Evolutionary conservation across 768 basidiomycete species (phyloP).

Genomic region (Lentinula sp.): DNA sequence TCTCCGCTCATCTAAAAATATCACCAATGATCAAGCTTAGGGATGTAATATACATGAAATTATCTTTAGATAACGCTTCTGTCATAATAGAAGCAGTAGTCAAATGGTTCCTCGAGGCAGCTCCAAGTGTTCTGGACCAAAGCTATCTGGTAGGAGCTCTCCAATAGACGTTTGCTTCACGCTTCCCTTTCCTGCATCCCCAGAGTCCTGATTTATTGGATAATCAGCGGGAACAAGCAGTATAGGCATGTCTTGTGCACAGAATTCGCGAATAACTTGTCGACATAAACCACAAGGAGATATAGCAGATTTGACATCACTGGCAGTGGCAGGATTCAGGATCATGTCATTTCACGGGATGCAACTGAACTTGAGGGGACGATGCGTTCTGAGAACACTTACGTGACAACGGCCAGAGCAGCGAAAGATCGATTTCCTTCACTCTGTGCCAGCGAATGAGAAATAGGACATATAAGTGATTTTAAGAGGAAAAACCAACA

Average conservation of each 20-base stretch:
- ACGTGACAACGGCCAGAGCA: constrained; percentile 81
- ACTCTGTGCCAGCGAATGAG: constrained; percentile 44
- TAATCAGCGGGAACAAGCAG: constrained; percentile 66
- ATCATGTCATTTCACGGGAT: not conserved
- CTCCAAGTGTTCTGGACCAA: constrained; percentile 81
- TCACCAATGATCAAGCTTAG: not conserved
- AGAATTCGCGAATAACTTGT: constrained; percentile 87
- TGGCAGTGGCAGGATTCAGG: constrained; percentile 19
- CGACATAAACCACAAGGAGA: constrained; percentile 95
- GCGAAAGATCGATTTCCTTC: constrained; percentile 67
- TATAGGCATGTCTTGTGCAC: constrained; percentile 64
- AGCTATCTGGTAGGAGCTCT: constrained; percentile 77
- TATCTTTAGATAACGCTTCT: not conserved
- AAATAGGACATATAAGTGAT: not conserved
- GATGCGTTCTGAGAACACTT: not conserved
- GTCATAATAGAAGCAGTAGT: not conserved
- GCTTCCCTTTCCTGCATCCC: constrained; percentile 37
- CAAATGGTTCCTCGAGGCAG: constrained; percentile 23
- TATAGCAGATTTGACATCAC: constrained; percentile 59
- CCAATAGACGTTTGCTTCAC: constrained; percentile 62
- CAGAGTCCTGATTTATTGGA: constrained; percentile 16
- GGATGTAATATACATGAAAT: not conserved
- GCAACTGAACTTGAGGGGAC: constrained; percentile 17
- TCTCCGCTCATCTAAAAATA: not conserved
- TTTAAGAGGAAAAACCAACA: constrained; percentile 38